Evolutionary conservation across 495 filamentous ascomycete species (phyloP).

Genomic region (Penicillium goetzii): DNA sequence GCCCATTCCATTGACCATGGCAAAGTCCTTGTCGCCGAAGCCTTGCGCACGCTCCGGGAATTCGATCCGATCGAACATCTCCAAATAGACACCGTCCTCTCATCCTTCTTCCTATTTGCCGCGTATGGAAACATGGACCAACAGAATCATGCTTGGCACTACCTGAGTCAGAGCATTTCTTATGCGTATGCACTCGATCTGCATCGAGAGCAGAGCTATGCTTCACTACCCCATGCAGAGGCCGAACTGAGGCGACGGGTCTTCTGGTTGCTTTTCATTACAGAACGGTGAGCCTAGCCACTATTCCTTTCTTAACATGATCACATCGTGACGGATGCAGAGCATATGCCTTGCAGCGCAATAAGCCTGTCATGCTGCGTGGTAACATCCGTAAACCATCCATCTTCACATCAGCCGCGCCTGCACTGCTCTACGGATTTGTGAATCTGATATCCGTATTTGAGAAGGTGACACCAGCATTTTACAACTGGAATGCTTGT

Average conservation of each 20-base stretch:
- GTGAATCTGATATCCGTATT: background rate
- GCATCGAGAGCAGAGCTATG: background rate
- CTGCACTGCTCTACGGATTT: background rate
- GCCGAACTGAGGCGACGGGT: background rate
- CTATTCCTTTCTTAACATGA: background rate
- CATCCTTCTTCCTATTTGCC: background rate
- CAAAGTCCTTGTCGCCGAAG: background rate
- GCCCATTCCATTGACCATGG: background rate
- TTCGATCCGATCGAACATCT: background rate
- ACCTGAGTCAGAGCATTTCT: background rate
- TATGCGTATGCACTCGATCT: background rate
- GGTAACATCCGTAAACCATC: conserved; percentile 1
- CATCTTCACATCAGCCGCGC: background rate
- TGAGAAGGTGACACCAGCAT: background rate
- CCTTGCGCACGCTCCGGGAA: background rate
- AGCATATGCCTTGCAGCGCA: background rate
- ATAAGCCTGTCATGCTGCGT: background rate
- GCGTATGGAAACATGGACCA: background rate
- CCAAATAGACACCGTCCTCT: background rate
- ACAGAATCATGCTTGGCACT: background rate
- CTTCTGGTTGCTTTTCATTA: background rate
- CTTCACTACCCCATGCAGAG: background rate
- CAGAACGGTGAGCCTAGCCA: background rate
- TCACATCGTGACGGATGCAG: background rate
- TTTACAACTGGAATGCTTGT: background rate